Evolutionary conservation across 108 stramenopile species (phyloP), one percentile per base, ranked within the genome.

Genomic region (Cyclostephanos tholiformis): DNA sequence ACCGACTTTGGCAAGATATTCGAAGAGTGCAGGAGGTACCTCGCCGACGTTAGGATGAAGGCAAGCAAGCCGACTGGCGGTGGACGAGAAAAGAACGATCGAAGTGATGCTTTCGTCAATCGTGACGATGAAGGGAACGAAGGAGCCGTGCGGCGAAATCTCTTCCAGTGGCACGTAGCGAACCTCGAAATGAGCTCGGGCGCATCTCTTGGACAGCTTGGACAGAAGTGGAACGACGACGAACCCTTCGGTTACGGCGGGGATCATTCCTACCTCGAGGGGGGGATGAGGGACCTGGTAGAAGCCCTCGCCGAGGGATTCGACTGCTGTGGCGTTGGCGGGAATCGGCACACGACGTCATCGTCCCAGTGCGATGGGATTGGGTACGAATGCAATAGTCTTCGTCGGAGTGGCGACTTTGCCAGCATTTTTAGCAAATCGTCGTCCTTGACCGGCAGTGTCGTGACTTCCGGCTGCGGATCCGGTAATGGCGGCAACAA

Each of bases 141-240:
- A 36, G 67, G 23, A 38, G 41, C 39, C 43, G 69, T 81, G 23
- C 69, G 74, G 9, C 17, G 61, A 3, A 73, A 93, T 41, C 63
- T 95, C n/a, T 87, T 93, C 65, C 69, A 87, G 62, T 97, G 96
- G 96, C 96, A 97, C 65, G 65, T 87, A 50, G 86, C 90, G 13
- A 94, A 97, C 67, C 79, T 97, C n/a, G 96, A 97, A 89, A 82
- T 97, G 71, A 82, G 87, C 19, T 90, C 90, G 56, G 96, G 95
- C 25, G 88, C 93, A 20, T 39, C 81, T 22, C 71, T 93, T 23
- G 92, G 92, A 8, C 86, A 85, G 26, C 71, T 93, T 23, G 92
- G 92, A 8, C 86, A 85, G 53, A 85, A 87, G 49, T 97, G 96
- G 96, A 97, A 97, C 75, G 94, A 96, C 62, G 96, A 96, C 71